A percentile compares a stretch with the other conserved stretches of the same genome.
Evolutionary conservation across 2,329 filamentous ascomycete genomes (phyloP).

Genomic region (Diaporthe velutina): DNA sequence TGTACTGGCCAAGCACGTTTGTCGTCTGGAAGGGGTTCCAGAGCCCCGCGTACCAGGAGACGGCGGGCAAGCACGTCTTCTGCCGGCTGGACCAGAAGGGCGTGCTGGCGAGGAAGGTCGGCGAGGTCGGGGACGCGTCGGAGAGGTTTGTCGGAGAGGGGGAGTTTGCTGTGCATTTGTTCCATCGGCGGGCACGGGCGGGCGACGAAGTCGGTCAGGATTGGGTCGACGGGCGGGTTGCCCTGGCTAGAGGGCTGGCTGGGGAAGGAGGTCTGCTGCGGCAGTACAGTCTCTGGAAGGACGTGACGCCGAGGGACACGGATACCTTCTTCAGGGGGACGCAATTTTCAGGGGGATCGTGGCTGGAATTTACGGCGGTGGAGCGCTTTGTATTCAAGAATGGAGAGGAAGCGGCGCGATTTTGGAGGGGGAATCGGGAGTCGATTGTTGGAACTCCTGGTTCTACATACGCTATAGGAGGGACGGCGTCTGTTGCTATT

Average conservation of each 20-base stretch:
- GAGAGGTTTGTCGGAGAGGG: slow-evolving; percentile 6
- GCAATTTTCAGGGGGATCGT: background rate
- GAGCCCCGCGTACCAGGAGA: slow-evolving; percentile 24
- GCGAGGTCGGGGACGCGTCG: background rate
- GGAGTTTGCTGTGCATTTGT: slow-evolving; percentile 3
- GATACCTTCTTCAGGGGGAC: background rate
- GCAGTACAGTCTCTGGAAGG: slow-evolving; percentile 10
- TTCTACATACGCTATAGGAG: background rate
- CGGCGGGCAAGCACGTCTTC: slow-evolving; percentile 14
- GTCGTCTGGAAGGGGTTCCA: slow-evolving; percentile 28
- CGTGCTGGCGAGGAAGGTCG: slow-evolving; percentile 7
- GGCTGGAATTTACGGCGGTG: background rate
- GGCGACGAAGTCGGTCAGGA: background rate
- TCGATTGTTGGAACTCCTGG: background rate
- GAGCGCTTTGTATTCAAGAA: background rate
- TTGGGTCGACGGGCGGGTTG: slow-evolving; percentile 1
- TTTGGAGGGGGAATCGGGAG: background rate
- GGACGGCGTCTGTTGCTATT: background rate
- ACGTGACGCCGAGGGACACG: background rate
- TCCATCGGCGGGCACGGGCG: background rate
- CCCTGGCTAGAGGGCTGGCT: background rate
- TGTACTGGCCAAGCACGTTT: slow-evolving; percentile 7
- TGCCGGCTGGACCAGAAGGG: slow-evolving; percentile 17
- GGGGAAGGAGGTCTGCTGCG: background rate
- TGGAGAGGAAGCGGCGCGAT: background rate